These are phyloP conservation scores for Neurospora sublineolata DNA, from an alignment of 495 filamentous ascomycete genomes.

Conservation along the genomic window DNA sequence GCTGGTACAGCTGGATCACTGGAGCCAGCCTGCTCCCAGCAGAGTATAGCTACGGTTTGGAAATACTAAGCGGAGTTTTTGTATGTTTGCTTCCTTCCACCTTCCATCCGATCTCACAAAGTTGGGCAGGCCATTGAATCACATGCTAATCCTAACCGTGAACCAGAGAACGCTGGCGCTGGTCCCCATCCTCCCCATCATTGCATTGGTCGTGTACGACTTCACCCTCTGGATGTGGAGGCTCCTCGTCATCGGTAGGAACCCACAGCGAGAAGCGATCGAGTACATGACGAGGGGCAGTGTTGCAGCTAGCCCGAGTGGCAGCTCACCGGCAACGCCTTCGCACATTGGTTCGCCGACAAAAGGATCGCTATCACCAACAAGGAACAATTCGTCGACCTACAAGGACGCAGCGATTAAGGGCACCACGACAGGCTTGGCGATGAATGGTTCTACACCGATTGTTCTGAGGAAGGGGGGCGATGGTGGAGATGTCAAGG, in stretches of 20 bases:
- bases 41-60: constrained; percentile 10
- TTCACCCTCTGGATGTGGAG: constrained; percentile 35
- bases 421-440: neutral
- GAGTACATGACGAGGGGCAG: constrained; percentile 2
- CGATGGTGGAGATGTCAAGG: neutral
- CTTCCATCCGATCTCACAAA: neutral
- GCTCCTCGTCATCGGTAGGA: constrained; percentile 13
- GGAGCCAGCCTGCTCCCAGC: constrained; percentile 14
- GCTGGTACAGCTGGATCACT: constrained; percentile 12
- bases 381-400: neutral
- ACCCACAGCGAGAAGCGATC: constrained; percentile 1
- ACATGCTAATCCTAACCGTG: neutral
- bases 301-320: neutral
- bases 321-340: neutral
- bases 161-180: constrained; percentile 18
- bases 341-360: neutral
- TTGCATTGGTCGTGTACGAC: constrained; percentile 30
- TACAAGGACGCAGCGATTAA: neutral
- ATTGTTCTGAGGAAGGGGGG: neutral
- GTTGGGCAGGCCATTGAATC: neutral
- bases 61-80: constrained; percentile 16
- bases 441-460: neutral
- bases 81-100: constrained; percentile 4
- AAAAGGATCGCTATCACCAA: neutral
- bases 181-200: constrained; percentile 16